Evolutionary conservation across 1,139 yeast genomes (phyloP), one percentile per base, ranked within the genome.

Genomic region (Saccharomyces hybrid): DNA sequence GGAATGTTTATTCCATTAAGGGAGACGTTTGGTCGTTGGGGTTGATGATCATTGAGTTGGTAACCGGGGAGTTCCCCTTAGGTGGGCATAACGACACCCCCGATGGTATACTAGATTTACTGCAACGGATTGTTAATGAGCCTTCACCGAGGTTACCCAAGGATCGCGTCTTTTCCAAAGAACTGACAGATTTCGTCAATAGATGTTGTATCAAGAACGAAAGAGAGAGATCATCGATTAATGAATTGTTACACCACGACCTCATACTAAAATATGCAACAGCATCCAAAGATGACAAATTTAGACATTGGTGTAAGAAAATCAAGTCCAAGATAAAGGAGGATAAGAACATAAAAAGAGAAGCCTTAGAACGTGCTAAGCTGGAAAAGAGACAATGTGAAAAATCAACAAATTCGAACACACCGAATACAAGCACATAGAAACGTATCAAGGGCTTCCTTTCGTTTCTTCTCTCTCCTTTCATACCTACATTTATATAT

Each of bases 11-110:
- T 70, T 87, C 96, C 5, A 87, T 91, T 26, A 90, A 91, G 63
- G 91, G 96, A 34, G 99, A 93, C 69, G 93, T 93, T 13, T 93
- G 99, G 99, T 89, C 97, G 0, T 75, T 91, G 65, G 99, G 99
- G 0, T 75, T 93, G 49, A 87, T 91, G 84, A 76, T 93, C 51
- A 82, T 89, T 51, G 98, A 93, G 69, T 75, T 93, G 54, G 93
- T 97, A 0, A 81, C 88, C 8, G 99, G 98, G 0, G 77, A 77
- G 54, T 81, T 82, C 64, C 90, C 93, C 1, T 78, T 83, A 6
- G 71, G 71, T 60, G 80, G 79, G 11, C 75, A 75, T 54, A 70
- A 72, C 41, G 74, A 79, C 76, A 86, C 88, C 0, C 93, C 95
- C 0, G 88, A 86, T 65, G 96, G 98, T 2, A 91, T 93, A 49